Base-by-base conservation (phyloP, 352 stramenopile genomes). In the Phytophthora ramorum region DNA sequence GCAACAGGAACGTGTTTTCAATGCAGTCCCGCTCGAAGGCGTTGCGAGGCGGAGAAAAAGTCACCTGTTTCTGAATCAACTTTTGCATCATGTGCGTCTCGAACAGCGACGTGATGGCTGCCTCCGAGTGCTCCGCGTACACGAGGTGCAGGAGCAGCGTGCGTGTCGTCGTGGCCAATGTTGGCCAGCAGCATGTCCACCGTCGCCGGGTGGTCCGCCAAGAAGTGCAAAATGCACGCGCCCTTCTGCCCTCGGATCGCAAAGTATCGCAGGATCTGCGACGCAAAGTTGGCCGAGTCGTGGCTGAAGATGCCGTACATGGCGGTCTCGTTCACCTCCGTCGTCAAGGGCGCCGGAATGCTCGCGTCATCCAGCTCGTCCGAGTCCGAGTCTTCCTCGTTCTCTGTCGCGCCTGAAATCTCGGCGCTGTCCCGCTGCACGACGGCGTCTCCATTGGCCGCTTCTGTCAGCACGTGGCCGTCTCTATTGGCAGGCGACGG, bases 81-180 rank as follows among this genome's bases (percentile, higher is more conserved):
- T 88, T 89, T 49, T 90, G 80, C 55, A 95, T 73, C 66, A 95
- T 74, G 32, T 86, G 66, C 45, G 76, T 91, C 50, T 79, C 66
- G 55, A 93, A 94, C 9, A 96, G 66, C 37, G 81, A 77, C 34
- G 77, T 78, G 57, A 96, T 93, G 49, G 83, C 58, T 40, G 66
- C 83, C 32, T 94, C 83, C 49, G 88, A 90, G 72, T 96, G 88
- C 54, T 96, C 88, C 24, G 85, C 87, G 71, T 96, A 96, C 38
- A 94, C 80, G 41, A 96, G 51, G 49, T 93, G 88, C 46, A 96
- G 65, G 53, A 96, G 50, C 45, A 93, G 56, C 34, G 81, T 90
- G 35, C 85, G 83, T 85, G 69, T 94, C 85, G 58, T 96, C 88
- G 69, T 94, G 82, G 20, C 85, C 85, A 40, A 94, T 83, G 52